Base-by-base conservation (phyloP, 176 grass and related monocot genomes). In the Rhynchospora pubera region DNA sequence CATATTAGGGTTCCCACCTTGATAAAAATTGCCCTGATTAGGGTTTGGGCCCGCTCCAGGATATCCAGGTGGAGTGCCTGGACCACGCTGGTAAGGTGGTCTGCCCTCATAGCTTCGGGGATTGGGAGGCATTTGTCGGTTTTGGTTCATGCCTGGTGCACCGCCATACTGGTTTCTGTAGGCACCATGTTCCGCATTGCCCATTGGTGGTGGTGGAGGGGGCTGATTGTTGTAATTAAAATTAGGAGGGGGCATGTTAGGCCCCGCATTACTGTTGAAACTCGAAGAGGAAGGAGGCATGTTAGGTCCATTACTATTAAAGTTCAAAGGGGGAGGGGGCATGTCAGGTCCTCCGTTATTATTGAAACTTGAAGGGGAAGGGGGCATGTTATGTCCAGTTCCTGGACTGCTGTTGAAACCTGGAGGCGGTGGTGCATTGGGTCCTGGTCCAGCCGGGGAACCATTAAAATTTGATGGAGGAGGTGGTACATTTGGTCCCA, bases 91-190 rank as follows among this genome's bases (percentile, higher is more conserved):
- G 42, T 50, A 65, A 13, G 56, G 13, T 59, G 52, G 76, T 59
- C 76, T 79, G 26, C 76, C 56, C 48, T 79, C 52, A 19, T 79
- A 79, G 28, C 52, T 24, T 57, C 42, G 53, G 11, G 68, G 72
- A 77, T 77, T 77, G 6, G 72, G 72, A 18, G 72, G 72, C 72
- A 77, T 77, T 45, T 63, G 57, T 66, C 52, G 79, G 57, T 65
- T 62, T 26, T 62, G 79, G 61, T 82, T 65, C 26, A 62, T 43
- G 47, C 79, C 84, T 86, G 86, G 71, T n/a, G 76, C 57, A 78
- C 87, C 85, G 8, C 91, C 87, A 83, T 89, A 90, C 64, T 87
- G 90, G 78, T 89, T 89, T 50, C 50, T 61, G 47, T 79, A 74
- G 44, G 75, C 70, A 78, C 81, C 61, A 8, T 80, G 85, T 10